Evolutionary conservation across 345 rosid species (phyloP), one percentile per base, ranked within the genome.

Genomic region (Diplotaxis tenuifolia): DNA sequence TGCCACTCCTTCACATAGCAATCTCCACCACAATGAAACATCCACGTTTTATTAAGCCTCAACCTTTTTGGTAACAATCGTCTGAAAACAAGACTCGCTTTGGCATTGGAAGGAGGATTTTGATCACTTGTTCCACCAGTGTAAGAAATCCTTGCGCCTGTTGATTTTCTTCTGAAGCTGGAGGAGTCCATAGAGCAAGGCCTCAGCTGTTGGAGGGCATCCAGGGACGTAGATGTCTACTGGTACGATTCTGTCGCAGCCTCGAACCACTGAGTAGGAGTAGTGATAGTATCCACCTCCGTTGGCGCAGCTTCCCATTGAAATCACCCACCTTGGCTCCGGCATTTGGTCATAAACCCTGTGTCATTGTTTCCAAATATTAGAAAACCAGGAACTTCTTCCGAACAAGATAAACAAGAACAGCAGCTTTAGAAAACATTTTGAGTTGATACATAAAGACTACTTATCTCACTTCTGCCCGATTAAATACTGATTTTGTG

Each of bases 311-410:
- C 99, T 95, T 56, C 99, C 99, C 98, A 92, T 95, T 3, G 99
- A 92, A 60, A 95, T 89, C 42, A 95, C 98, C 98, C 98, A 92
- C 78, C 96, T 88, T 5, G 99, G 98, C 80, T 95, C 98, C 0
- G 97, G 99, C 99, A 95, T 95, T 71, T 95, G 98, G 78, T 90
- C 99, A 70, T 95, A 92, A 25, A 95, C 98, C 92, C 98, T 91
- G 90, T 32, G 4, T 45, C 55, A 80, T 71, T 15, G 76, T 54
- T 62, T 67, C 14, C 9, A 54, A 25, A 62, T 5, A 61, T 67
- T 55, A 78, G 45, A 8, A n/a, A 45, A 15, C 9, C 32, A 12
- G 22, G 5, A 71, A 25, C 38, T 29, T 68, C 16, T 45, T 67
- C 49, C n/a, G 75, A 11, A 68, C 27, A 59, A 5, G 54, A 45